A percentile compares a stretch with the other conserved stretches of the same genome.
Evolutionary conservation across 352 stramenopile genomes (phyloP).

Genomic region (Aphanomyces euteiches): DNA sequence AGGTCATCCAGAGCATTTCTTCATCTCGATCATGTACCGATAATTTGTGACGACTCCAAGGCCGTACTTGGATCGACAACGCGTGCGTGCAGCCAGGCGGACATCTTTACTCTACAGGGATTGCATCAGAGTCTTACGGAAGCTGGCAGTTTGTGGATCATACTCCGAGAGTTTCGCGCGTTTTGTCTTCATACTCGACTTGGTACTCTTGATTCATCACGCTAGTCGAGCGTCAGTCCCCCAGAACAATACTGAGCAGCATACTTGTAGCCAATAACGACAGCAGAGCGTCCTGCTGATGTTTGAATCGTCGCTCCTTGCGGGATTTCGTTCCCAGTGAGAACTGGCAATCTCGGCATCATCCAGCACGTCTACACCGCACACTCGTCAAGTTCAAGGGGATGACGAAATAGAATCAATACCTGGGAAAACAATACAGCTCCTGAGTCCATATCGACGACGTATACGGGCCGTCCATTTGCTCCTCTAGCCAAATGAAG

Average conservation of each 20-base stretch:
- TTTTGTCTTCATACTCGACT: constrained; percentile 39
- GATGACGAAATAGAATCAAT: constrained; percentile 13
- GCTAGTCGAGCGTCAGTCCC: constrained; percentile 33
- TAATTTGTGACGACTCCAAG: constrained; percentile 35
- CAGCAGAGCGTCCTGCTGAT: not conserved
- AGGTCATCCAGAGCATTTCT: too few species aligned
- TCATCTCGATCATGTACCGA: constrained; percentile 29
- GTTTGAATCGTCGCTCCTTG: constrained; percentile 15
- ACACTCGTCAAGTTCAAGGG: not conserved
- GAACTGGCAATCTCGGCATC: constrained; percentile 24
- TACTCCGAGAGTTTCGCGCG: constrained; percentile 28
- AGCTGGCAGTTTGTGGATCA: not conserved
- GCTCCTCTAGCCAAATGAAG: not conserved
- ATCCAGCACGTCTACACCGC: constrained; percentile 26
- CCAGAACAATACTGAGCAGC: constrained; percentile 35
- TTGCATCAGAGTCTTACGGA: not conserved
- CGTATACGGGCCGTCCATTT: not conserved
- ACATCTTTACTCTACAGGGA: constrained; percentile 35
- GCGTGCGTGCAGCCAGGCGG: constrained; percentile 38
- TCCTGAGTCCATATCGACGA: not conserved
- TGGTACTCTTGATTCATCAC: constrained; percentile 41
- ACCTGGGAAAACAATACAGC: constrained; percentile 27
- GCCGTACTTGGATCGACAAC: constrained; percentile 41
- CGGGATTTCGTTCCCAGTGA: constrained; percentile 27
- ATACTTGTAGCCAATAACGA: constrained; percentile 35